Evolutionary conservation across 2,329 filamentous ascomycete genomes (phyloP).

Genomic region (Cladosporium phlei): DNA sequence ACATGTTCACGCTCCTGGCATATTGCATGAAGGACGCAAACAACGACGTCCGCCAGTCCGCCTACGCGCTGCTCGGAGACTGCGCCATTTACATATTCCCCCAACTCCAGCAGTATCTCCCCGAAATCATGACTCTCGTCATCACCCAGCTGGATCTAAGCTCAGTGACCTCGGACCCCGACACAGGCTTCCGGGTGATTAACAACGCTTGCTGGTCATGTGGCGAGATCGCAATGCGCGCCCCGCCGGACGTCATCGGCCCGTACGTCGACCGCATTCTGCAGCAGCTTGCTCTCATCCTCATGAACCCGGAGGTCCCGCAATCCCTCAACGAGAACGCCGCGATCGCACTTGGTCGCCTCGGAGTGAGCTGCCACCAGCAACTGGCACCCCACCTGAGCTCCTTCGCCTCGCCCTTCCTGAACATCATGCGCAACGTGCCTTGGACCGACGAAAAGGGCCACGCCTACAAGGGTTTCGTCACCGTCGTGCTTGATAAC

Average conservation of each 20-base stretch:
- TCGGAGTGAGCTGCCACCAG: constrained; percentile 74
- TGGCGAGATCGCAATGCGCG: constrained; percentile 83
- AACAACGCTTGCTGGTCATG: constrained; percentile 98
- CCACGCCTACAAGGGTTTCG: constrained; percentile 87
- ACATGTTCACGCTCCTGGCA: constrained; percentile 83
- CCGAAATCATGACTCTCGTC: constrained; percentile 71
- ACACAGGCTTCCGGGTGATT: constrained; percentile 82
- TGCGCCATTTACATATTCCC: constrained; percentile 88
- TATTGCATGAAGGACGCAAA: constrained; percentile 89
- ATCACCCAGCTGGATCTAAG: constrained; percentile 77
- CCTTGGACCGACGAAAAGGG: constrained; percentile 90
- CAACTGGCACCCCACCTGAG: constrained; percentile 72
- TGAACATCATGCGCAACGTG: constrained; percentile 76
- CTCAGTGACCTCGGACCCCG: constrained; percentile 57
- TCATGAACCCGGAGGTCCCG: constrained; percentile 79
- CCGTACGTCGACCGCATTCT: constrained; percentile 75
- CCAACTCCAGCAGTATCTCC: constrained; percentile 69
- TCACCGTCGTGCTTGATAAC: constrained; percentile 75
- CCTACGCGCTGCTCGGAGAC: constrained; percentile 90
- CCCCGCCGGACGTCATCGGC: constrained; percentile 65
- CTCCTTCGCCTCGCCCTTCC: constrained; percentile 76
- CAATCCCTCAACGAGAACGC: constrained; percentile 89
- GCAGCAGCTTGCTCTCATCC: constrained; percentile 71
- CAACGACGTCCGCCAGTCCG: constrained; percentile 92
- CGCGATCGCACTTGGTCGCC: constrained; percentile 81